A percentile compares a stretch with the other conserved stretches of the same genome.
These are phyloP conservation scores for Eudorina sp. DNA, from an alignment of 139 green algal genomes.

Conservation along the genomic window DNA sequence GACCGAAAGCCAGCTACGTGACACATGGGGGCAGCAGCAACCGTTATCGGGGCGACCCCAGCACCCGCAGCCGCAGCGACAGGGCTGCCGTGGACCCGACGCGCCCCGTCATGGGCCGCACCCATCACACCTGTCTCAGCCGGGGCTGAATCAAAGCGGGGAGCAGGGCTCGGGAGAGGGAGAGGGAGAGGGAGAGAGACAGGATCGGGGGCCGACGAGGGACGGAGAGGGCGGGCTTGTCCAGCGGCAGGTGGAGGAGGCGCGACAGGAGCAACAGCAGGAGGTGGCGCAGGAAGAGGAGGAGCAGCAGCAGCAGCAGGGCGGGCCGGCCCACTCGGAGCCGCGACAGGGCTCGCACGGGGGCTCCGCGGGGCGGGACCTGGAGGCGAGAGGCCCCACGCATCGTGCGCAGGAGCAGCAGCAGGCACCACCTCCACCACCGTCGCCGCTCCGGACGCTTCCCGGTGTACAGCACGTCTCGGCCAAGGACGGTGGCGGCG, in stretches of 20 bases:
- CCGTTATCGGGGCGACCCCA: not conserved
- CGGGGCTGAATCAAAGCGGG: no score
- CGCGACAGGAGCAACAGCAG: not conserved
- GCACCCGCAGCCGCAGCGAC: not conserved
- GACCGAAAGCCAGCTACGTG: not conserved
- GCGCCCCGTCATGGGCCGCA: no score
- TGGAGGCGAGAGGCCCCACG: no score
- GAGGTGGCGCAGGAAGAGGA: not conserved
- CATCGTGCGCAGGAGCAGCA: no score
- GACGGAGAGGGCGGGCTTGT: not conserved
- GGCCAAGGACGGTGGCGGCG: not conserved
- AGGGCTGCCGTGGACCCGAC: no score
- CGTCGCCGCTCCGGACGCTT: no score
- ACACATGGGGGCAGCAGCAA: not conserved
- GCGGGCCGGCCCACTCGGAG: no score
- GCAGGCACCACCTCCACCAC: no score
- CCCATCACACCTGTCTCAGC: no score
- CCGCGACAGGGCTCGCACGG: no score
- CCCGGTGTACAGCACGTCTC: not conserved
- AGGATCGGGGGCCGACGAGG: not conserved
- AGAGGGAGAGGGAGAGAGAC: not conserved
- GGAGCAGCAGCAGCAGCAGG: not conserved
- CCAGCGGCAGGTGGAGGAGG: not conserved
- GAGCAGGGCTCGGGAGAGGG: not conserved
- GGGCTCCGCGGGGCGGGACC: no score